A percentile compares a stretch with the other conserved stretches of the same genome.
Conservation (phyloP, 164 flowering plant genomes). For the Protea cynaroides region DNA sequence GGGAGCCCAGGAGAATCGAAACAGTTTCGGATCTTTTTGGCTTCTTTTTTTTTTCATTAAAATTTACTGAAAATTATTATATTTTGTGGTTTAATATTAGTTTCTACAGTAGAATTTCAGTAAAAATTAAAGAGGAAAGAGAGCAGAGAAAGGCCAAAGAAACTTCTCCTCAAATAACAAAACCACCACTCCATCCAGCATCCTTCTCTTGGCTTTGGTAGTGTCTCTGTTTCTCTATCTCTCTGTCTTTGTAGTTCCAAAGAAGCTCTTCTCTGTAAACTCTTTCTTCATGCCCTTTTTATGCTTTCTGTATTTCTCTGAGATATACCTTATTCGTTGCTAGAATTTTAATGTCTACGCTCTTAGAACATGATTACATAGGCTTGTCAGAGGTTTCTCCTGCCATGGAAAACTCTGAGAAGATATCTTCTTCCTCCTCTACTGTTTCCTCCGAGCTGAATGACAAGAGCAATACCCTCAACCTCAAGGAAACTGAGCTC, state of each 20-base stretch:
- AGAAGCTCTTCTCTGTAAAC: neutral
- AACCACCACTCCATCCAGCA: neutral
- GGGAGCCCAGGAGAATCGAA: neutral
- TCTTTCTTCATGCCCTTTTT: slow-evolving; percentile 6
- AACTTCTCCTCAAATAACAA: slow-evolving; percentile 12
- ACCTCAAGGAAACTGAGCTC: slow-evolving; percentile 72
- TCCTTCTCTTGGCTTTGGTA: neutral
- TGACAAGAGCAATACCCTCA: slow-evolving; percentile 24
- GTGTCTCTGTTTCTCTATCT: neutral
- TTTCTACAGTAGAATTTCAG: neutral
- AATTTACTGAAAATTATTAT: no score
- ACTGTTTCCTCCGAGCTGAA: slow-evolving; percentile 12
- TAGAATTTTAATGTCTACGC: slow-evolving; percentile 38
- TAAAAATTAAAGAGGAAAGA: neutral
- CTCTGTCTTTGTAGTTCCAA: neutral
- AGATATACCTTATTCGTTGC: neutral
- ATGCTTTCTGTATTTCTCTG: slow-evolving; percentile 4
- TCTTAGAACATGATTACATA: slow-evolving; percentile 66
- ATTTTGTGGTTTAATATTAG: neutral
- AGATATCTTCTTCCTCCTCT: slow-evolving; percentile 18
- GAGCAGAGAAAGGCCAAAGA: slow-evolving; percentile 2
- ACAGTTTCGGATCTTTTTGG: slow-evolving; percentile 5
- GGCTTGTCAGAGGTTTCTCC: slow-evolving; percentile 51
- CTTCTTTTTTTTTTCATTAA: neutral
- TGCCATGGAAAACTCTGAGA: slow-evolving; percentile 45